Evolutionary conservation across 2,329 filamentous ascomycete species (phyloP).

Genomic region (Colletotrichum shisoi): DNA sequence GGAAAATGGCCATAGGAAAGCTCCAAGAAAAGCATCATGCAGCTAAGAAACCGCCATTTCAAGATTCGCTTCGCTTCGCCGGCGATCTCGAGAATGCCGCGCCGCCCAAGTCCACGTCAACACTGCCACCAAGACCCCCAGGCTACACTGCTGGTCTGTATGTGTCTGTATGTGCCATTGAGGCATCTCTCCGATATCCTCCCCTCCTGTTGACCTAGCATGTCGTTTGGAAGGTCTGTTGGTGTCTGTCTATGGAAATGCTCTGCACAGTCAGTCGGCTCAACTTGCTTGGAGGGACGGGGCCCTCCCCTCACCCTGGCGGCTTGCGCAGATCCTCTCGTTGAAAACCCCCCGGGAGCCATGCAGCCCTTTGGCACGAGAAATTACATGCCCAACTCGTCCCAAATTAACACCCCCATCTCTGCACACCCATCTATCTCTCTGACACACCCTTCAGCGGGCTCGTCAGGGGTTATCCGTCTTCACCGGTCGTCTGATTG

Average conservation of each 20-base stretch:
- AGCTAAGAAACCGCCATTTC: conserved; percentile 27
- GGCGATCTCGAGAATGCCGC: conserved; percentile 27
- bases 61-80: conserved; percentile 33
- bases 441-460: conserved; percentile 20
- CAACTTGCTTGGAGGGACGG: no score
- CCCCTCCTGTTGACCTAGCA: no score
- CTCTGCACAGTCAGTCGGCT: no score
- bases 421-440: conserved; percentile 14
- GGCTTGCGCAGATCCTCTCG: not conserved
- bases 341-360: no score
- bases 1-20: conserved; percentile 23
- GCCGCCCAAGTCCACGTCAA: conserved; percentile 27
- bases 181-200: no score
- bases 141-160: conserved; percentile 16
- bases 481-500: conserved; percentile 29
- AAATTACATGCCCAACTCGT: conserved; percentile 31
- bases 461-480: conserved; percentile 27
- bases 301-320: not conserved
- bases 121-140: conserved; percentile 31
- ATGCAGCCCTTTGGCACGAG: conserved; percentile 23
- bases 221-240: no score
- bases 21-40: conserved; percentile 34
- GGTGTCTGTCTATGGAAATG: no score
- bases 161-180: not conserved
- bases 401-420: conserved; percentile 24